Evolutionary conservation across 495 filamentous ascomycete species (phyloP), one percentile per base, ranked within the genome.

Genomic region (Aspergillus indologenus): DNA sequence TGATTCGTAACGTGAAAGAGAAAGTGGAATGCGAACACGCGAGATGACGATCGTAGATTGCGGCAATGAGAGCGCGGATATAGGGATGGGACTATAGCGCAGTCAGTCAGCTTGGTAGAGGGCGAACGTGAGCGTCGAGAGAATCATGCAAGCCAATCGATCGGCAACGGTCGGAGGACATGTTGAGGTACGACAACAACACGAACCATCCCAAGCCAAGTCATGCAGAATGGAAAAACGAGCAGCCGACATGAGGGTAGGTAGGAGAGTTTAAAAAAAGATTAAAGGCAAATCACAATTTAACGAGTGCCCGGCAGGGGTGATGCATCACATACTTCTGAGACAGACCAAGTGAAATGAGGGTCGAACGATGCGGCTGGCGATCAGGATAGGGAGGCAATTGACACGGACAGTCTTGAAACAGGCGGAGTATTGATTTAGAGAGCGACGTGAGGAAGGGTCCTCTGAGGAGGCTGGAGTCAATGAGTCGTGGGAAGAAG

Each of bases 401-500:
- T 45, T 29, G 60, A 45, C 42, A 53, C 31, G 26, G 56, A 45
- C 57, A 51, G 51, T 54, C 53, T 57, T 43, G 47, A 56, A 57
- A 58, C 54, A n/a, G 48, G 31, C 47, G 54, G 44, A 50, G 20
- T 45, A 60, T 40, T 40, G 34, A 64, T 56, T 18, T 61, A 58
- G 58, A 53, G 44, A 57, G 48, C 47, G 59, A 70, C 54, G 22
- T 40, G 62, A 46, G 56, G 55, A 62, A 56, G 22, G 52, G 60
- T 55, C 47, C 31, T 47, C 29, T 43, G 21, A 29, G 52, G 57
- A 65, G 63, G 60, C 24, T 65, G 60, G 60, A 11, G 34, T 40
- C 6, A 15, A 9, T 8, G 34, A 6, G 12, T 49, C 42, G 61
- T 44, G 50, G 58, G 58, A 53, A 18, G 63, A 61, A 60, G 58